Base-by-base conservation (phyloP, 2,329 filamentous ascomycete genomes). In the Penicillium brevicompactum region DNA sequence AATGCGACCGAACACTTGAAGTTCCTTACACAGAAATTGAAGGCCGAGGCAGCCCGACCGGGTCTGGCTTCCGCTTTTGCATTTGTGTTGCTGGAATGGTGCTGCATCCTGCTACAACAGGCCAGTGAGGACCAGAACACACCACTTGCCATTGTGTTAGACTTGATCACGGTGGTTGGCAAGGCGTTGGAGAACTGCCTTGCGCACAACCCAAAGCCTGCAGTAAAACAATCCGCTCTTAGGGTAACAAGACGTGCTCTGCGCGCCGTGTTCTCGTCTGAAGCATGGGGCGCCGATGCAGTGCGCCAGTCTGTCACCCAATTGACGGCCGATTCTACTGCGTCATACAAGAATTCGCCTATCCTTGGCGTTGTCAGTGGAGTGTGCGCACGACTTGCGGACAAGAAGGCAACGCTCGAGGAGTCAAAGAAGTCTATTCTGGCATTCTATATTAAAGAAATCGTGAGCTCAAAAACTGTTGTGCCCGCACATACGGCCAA, bases 21-120 rank as follows among this genome's bases (percentile, higher is more conserved):
- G 38, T 79, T 82, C 1, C 84, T 97, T 55, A 82, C 91, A 43
- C 80, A 82, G 42, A 83, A 83, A 47, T 74, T 97, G 56, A 84
- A 87, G 58, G 77, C 81, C 31, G 93, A 99, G 74, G 84, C 87
- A 13, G 81, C 84, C 59, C 97, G 96, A 72, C 78, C 83, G 16
- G 87, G 86, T 59, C 87, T 97, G 66, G 91, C 93, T 31, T 78
- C 89, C 14, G 85, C 83, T 42, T 95, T 87, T 74, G 90, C 92
- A 5, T 96, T 97, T 70, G 91, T 96, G 46, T 80, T 99, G 63
- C 82, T 94, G 13, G 91, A 96, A 73, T 99, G 93, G 93, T 91
- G 87, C 73, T 89, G 88, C 55, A 74, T 93, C 55, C 76, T 97
- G 48, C 83, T 96, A 63, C 87, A 92, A 67, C 82, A 88, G 55